phyloP scores from a whole-genome alignment of 1,284 basidiomycete species.

The Ceratobasidium theobromae region DNA sequence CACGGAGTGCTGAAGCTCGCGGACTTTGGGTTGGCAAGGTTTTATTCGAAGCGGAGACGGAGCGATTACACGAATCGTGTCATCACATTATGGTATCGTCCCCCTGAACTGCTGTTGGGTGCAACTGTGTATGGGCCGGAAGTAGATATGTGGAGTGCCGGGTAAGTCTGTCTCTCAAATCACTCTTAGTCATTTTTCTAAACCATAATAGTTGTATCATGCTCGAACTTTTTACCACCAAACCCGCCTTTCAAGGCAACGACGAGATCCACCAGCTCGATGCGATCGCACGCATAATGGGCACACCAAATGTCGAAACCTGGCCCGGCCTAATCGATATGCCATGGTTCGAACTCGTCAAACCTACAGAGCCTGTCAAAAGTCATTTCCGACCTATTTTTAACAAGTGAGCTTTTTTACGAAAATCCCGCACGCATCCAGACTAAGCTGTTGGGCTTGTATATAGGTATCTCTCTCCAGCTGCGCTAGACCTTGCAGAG shows the following conservation, averaged over 20 bases:
- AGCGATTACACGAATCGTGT: constrained; percentile 98
- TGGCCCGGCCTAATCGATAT: constrained; percentile 84
- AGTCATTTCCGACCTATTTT: constrained; percentile 79
- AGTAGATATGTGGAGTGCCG: constrained; percentile 99
- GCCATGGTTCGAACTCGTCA: constrained; percentile 98
- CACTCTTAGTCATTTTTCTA: constrained; percentile 5
- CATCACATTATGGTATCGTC: constrained; percentile 98
- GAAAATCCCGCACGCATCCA: neutral
- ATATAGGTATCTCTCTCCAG: constrained; percentile 75
- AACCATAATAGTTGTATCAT: constrained; percentile 81
- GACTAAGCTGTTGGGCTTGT: neutral
- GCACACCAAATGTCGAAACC: constrained; percentile 74
- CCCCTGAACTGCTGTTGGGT: constrained; percentile 93
- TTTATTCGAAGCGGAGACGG: constrained; percentile 86
- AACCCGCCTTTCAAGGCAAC: constrained; percentile 92
- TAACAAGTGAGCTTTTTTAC: constrained; percentile 58
- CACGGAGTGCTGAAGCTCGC: constrained; percentile 92
- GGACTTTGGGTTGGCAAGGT: constrained; percentile 97
- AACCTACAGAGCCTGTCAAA: constrained; percentile 72
- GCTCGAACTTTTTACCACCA: constrained; percentile 94
- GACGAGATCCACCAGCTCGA: constrained; percentile 98
- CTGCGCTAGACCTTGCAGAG: constrained; percentile 83
- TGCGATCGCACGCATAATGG: constrained; percentile 86
- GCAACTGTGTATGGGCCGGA: constrained; percentile 96
- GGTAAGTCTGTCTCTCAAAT: constrained; percentile 54